Evolutionary conservation across 1,284 basidiomycete genomes (phyloP).

Genomic region (Trametes polyzona): DNA sequence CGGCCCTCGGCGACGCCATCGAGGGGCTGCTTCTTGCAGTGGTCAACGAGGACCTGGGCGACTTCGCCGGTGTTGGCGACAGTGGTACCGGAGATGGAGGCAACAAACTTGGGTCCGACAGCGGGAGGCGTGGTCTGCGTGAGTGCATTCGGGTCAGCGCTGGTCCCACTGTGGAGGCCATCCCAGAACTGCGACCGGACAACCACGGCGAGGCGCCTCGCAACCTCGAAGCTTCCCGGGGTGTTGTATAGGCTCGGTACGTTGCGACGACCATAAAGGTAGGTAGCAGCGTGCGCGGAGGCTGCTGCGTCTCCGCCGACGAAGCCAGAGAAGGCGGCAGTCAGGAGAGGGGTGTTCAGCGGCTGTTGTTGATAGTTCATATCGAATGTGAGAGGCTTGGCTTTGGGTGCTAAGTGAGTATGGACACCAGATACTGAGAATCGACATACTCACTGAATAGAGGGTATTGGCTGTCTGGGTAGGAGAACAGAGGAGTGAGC

Average conservation of each 20-base stretch:
- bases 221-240: constrained; percentile 20
- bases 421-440: neutral
- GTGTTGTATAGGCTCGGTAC: constrained; percentile 15
- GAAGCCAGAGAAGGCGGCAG: constrained; percentile 16
- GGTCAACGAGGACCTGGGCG: constrained; percentile 9
- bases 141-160: constrained; percentile 14
- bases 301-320: constrained; percentile 13
- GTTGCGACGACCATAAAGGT: constrained; percentile 12
- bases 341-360: neutral
- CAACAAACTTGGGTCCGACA: constrained; percentile 18
- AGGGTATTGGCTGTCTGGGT: no score
- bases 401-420: neutral
- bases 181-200: constrained; percentile 19
- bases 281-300: constrained; percentile 4
- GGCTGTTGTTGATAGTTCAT: neutral
- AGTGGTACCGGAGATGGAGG: constrained; percentile 17
- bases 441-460: neutral
- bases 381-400: neutral
- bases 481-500: no score
- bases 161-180: constrained; percentile 19
- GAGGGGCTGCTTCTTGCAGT: neutral
- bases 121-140: neutral
- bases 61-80: constrained; percentile 13
- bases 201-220: neutral
- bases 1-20: constrained; percentile 10